Percentiles rank a stretch among this genome's conserved stretches.
Evolutionary conservation across 768 basidiomycete species (phyloP).

Genomic region (Leucosporidium scottii): DNA sequence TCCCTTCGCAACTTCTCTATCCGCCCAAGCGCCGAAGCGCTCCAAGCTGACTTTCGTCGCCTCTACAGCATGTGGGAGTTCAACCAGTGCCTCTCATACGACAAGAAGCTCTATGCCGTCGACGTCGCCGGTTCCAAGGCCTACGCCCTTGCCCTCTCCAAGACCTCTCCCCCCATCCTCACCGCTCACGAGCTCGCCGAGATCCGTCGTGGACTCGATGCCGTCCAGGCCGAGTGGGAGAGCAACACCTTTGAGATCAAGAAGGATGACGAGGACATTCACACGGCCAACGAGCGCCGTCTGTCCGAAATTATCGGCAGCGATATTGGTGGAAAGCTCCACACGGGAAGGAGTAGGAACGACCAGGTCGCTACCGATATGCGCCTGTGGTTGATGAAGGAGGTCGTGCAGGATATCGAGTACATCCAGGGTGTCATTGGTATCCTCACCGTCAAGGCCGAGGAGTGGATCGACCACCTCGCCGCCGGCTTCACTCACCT

Average conservation of each 20-base stretch:
- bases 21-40: not conserved
- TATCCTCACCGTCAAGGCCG: constrained; percentile 86
- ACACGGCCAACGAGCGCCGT: constrained; percentile 95
- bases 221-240: constrained; percentile 80
- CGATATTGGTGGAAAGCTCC: constrained; percentile 76
- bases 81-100: constrained; percentile 92
- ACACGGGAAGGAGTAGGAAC: constrained; percentile 93
- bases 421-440: constrained; percentile 68
- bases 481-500: constrained; percentile 97
- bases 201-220: constrained; percentile 58
- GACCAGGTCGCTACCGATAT: constrained; percentile 99
- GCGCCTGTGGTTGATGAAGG: constrained; percentile 86
- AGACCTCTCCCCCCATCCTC: constrained; percentile 62
- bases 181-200: constrained; percentile 63
- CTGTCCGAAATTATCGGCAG: constrained; percentile 87
- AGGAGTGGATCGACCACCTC: constrained; percentile 81
- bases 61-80: constrained; percentile 85
- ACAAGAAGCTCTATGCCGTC: constrained; percentile 83
- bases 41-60: no score
- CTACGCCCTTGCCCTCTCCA: constrained; percentile 77
- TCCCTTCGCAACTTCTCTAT: not conserved
- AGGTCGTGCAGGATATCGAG: constrained; percentile 61
- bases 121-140: constrained; percentile 94
- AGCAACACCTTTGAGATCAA: constrained; percentile 65
- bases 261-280: constrained; percentile 95